Evolutionary conservation across 2,329 filamentous ascomycete genomes (phyloP).

Genomic region (Knufia fluminis): DNA sequence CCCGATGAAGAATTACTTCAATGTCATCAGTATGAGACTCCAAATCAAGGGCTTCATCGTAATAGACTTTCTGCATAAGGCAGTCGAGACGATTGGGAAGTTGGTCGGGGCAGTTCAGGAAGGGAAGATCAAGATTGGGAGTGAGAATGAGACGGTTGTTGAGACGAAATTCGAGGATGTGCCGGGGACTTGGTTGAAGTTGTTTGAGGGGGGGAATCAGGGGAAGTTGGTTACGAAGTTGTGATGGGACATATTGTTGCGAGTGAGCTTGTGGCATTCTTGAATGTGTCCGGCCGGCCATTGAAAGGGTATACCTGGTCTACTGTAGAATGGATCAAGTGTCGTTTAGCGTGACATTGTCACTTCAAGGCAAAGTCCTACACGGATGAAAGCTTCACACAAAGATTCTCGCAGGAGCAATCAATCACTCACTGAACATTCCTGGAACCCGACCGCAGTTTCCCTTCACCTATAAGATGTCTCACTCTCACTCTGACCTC

Average conservation of each 20-base stretch:
- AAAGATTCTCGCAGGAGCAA: no score
- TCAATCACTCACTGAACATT: no score
- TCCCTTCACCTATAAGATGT: no score
- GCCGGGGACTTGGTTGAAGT: constrained; percentile 40
- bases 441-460: no score
- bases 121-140: constrained; percentile 54
- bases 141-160: constrained; percentile 45
- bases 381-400: no score
- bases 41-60: constrained; percentile 21
- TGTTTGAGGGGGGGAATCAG: constrained; percentile 64
- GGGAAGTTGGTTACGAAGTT: constrained; percentile 42
- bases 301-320: not conserved
- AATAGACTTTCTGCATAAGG: constrained; percentile 51
- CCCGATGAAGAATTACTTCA: constrained; percentile 33
- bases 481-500: no score
- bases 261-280: no score
- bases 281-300: not conserved
- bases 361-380: no score
- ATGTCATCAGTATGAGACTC: constrained; percentile 39
- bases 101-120: constrained; percentile 60
- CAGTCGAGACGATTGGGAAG: constrained; percentile 52
- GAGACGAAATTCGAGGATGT: constrained; percentile 40
- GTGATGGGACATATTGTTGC: not conserved
- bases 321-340: no score
- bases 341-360: no score